phyloP scores from a whole-genome alignment of 2,329 filamentous ascomycete species.

The Stenocarpella maydis region DNA sequence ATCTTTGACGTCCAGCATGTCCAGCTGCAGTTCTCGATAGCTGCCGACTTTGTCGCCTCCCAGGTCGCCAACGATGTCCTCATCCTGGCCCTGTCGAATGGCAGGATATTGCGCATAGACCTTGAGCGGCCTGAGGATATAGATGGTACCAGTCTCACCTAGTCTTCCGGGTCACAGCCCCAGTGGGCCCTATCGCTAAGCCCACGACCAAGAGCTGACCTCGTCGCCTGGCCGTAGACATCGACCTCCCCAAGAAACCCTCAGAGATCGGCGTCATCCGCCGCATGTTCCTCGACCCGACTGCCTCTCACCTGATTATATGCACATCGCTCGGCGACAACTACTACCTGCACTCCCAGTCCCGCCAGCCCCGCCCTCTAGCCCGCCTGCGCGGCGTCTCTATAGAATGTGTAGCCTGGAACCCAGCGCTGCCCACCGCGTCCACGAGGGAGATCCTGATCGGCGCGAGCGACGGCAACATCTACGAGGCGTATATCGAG shows the following conservation, averaged over 20 bases:
- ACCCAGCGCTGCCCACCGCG: constrained; percentile 88
- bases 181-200: not conserved
- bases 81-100: constrained; percentile 89
- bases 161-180: not conserved
- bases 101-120: constrained; percentile 92
- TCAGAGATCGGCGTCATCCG: constrained; percentile 92
- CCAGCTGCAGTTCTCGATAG: constrained; percentile 91
- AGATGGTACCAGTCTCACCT: constrained; percentile 68
- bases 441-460: constrained; percentile 94
- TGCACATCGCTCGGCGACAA: constrained; percentile 93
- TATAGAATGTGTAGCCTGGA: constrained; percentile 94
- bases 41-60: constrained; percentile 93
- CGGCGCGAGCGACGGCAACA: constrained; percentile 89
- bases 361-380: constrained; percentile 83
- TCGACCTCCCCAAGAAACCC: constrained; percentile 93
- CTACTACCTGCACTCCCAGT: constrained; percentile 97
- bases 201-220: not conserved
- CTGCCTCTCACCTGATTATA: constrained; percentile 91
- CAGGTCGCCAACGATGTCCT: constrained; percentile 98
- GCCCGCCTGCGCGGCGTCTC: constrained; percentile 84
- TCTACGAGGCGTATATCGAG: constrained; percentile 96
- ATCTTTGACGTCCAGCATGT: constrained; percentile 96
- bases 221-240: constrained; percentile 66
- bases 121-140: constrained; percentile 94
- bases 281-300: constrained; percentile 96